Percentiles rank a stretch among this genome's conserved stretches.
phyloP scores from a whole-genome alignment of 805 yeast species.

The Torulaspora indica region DNA sequence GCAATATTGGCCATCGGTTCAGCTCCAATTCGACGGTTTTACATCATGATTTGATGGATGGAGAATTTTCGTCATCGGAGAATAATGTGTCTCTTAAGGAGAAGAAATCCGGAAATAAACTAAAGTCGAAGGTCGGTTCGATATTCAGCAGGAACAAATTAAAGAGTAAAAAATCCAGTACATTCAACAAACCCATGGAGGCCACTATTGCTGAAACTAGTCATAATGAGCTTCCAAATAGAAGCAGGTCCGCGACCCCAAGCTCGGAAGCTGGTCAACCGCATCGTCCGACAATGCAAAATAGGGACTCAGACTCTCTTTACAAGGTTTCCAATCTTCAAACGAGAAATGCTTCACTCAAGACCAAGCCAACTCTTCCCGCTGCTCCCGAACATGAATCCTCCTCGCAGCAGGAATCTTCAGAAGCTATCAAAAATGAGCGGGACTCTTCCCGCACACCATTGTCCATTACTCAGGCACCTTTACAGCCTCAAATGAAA shows the following conservation, averaged over 20 bases:
- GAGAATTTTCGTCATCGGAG: constrained; percentile 31
- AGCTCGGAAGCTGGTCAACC: constrained; percentile 7
- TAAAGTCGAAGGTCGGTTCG: constrained; percentile 72
- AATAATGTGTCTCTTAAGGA: constrained; percentile 31
- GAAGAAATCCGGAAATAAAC: constrained; percentile 37
- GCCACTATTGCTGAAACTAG: constrained; percentile 11
- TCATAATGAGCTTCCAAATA: not conserved
- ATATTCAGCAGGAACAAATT: constrained; percentile 62
- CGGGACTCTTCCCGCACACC: constrained; percentile 12
- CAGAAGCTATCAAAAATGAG: not conserved
- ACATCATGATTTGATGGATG: constrained; percentile 33
- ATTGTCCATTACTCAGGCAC: constrained; percentile 34
- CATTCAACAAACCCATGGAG: constrained; percentile 8
- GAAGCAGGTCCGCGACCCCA: constrained; percentile 9
- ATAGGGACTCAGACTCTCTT: constrained; percentile 11
- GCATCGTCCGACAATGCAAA: constrained; percentile 12
- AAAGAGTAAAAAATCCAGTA: constrained; percentile 30
- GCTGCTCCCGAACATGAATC: constrained; percentile 15
- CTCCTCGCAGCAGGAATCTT: constrained; percentile 5
- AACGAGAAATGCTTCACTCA: not conserved
- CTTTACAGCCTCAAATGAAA: constrained; percentile 36
- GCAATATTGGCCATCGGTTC: constrained; percentile 27
- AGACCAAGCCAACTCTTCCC: constrained; percentile 1
- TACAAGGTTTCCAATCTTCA: constrained; percentile 7
- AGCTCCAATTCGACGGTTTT: constrained; percentile 30